Evolutionary conservation across 2,329 filamentous ascomycete species (phyloP).

Genomic region (Aureobasidium sp.): DNA sequence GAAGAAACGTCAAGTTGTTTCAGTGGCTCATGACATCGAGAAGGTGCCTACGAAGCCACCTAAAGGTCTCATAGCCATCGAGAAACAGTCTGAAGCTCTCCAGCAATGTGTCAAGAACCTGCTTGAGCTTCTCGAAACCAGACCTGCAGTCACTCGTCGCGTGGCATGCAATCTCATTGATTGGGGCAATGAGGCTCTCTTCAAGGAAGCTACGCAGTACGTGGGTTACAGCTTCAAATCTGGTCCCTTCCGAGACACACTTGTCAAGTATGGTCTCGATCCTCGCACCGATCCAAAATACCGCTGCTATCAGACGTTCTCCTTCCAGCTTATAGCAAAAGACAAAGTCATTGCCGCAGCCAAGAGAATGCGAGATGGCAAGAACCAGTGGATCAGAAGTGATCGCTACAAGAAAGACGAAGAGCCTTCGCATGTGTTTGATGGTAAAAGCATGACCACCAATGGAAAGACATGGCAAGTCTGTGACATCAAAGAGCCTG

Average conservation of each 20-base stretch:
- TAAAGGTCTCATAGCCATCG: slow-evolving; percentile 47
- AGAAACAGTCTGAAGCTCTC: slow-evolving; percentile 36
- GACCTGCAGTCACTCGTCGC: slow-evolving; percentile 82
- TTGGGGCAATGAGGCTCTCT: slow-evolving; percentile 44
- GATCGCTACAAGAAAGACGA: slow-evolving; percentile 16
- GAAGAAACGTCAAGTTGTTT: slow-evolving; percentile 54
- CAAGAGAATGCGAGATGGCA: slow-evolving; percentile 15
- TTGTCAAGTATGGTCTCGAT: slow-evolving; percentile 80
- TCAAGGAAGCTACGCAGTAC: slow-evolving; percentile 74
- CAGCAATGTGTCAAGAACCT: slow-evolving; percentile 59
- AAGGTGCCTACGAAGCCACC: slow-evolving; percentile 55
- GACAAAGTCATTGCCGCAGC: slow-evolving; percentile 9
- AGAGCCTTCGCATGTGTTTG: slow-evolving; percentile 64
- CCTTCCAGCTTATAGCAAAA: slow-evolving; percentile 61
- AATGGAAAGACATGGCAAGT: slow-evolving; percentile 93
- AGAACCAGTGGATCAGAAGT: slow-evolving; percentile 15
- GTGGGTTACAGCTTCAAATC: slow-evolving; percentile 88
- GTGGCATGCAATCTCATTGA: slow-evolving; percentile 68
- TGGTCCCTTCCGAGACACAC: slow-evolving; percentile 83
- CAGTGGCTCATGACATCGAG: slow-evolving; percentile 55
- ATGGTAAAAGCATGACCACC: slow-evolving; percentile 64
- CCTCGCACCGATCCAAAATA: slow-evolving; percentile 70
- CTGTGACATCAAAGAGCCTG: slow-evolving; percentile 80
- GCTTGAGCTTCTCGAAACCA: slow-evolving; percentile 57
- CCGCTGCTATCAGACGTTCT: slow-evolving; percentile 79